Base-by-base conservation (phyloP, 2,329 filamentous ascomycete species). In the Penicillium carneum region DNA sequence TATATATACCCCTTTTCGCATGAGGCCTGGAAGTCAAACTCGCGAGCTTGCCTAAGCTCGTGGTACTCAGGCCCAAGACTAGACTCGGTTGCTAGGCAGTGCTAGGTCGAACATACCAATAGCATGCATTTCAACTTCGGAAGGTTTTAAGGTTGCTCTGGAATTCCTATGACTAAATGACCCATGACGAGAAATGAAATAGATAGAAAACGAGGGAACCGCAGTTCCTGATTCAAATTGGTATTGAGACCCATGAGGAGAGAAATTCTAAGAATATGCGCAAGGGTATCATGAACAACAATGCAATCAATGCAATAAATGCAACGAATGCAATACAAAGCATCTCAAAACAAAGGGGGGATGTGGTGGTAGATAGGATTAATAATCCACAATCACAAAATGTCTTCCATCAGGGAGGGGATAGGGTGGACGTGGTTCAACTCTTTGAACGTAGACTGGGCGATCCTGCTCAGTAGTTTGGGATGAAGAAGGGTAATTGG, bases 361-460 rank as follows among this genome's bases (percentile, higher is more conserved):
- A 16, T 36, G 7, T 9, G 31, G 20, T 54, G 39, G 34, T 48
- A n/a, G 8, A 33, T 34, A 10, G 38, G 34, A 39, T 31, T 12
- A 43, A 36, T 57, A 76, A 67, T 76, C 74, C 52, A 74, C 68
- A 62, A 74, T 70, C 9, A 76, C 59, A 43, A 74, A 42, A 23
- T 61, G 61, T 51, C 69, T 64, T 47, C 66, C 68, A 26, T 69
- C 68, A 14, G 66, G 58, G 20, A 71, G 48, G 43, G 66, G 33
- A 59, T 58, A 63, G 2, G 61, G 57, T 18, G 63, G 63, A 38
- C 65, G 60, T 14, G 62, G 68, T 47, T 72, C 69, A 20, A 66
- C 63, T 38, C 66, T 59, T 57, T 68, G 66, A 23, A 69, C 63
- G 41, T 73, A 71, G 23, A 68, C 62, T 29, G 71, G 68, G 46